phyloP scores from a whole-genome alignment of 805 yeast genomes.

The Hanseniaspora pseudoguilliermondii region DNA sequence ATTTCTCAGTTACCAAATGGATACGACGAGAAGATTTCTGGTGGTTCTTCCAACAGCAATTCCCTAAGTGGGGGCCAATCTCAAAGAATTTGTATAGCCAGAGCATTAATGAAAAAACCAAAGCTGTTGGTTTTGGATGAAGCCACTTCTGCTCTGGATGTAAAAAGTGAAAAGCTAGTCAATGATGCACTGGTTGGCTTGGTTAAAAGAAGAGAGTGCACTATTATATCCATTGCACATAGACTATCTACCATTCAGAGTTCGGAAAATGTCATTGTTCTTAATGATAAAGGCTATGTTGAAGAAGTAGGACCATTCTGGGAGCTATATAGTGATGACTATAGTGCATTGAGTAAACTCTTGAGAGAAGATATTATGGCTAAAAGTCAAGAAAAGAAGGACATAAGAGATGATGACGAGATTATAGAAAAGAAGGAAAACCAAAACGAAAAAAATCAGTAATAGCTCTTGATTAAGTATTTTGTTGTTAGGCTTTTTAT shows the following conservation, averaged over 20 bases:
- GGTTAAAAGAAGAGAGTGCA: constrained; percentile 45
- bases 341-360: constrained; percentile 30
- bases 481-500: too few species aligned
- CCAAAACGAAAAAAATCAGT: not conserved
- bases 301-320: constrained; percentile 60
- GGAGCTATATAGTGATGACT: constrained; percentile 38
- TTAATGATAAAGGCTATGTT: constrained; percentile 69
- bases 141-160: constrained; percentile 79
- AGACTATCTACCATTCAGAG: constrained; percentile 79
- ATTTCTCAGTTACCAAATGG: constrained; percentile 50
- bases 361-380: constrained; percentile 24
- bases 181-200: constrained; percentile 61
- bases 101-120: constrained; percentile 69
- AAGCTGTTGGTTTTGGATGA: constrained; percentile 69
- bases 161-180: constrained; percentile 60
- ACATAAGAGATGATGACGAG: not conserved
- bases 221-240: constrained; percentile 87
- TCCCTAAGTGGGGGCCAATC: constrained; percentile 82
- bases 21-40: constrained; percentile 52
- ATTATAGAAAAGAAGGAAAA: not conserved
- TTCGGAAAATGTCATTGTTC: constrained; percentile 72
- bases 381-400: constrained; percentile 5
- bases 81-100: constrained; percentile 75
- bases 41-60: constrained; percentile 39
- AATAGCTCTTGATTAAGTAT: too few species aligned